These are phyloP conservation scores for Neostapfia colusana DNA, from an alignment of 176 grass and related monocot genomes.

Conservation along the genomic window DNA sequence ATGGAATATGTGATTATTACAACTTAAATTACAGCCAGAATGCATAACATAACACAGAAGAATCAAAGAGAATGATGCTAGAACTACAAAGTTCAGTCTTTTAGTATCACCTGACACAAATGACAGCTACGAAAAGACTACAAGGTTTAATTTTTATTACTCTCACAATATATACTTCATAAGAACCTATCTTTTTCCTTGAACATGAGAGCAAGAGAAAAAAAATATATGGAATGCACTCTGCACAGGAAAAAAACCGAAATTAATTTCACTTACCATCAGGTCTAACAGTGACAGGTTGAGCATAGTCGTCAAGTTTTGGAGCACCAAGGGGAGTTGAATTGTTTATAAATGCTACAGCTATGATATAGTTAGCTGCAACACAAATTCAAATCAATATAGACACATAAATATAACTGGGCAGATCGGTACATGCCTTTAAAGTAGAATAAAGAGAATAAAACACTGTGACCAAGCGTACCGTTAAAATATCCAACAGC, in stretches of 20 bases:
- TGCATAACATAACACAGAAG: not conserved
- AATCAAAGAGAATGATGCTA: not conserved
- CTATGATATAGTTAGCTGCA: constrained; percentile 82
- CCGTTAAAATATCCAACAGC: constrained; percentile 89
- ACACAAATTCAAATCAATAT: constrained; percentile 19
- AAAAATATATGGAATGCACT: not conserved
- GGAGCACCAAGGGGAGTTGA: constrained; percentile 39
- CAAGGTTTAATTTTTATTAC: not conserved
- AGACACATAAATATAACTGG: not conserved
- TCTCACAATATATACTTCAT: not conserved
- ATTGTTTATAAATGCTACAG: constrained; percentile 64
- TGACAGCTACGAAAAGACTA: not conserved
- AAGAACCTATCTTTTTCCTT: not conserved
- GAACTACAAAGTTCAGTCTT: not conserved
- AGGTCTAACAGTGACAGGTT: constrained; percentile 47
- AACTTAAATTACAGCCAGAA: constrained; percentile 1
- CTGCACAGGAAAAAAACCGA: not conserved
- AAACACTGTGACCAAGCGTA: constrained; percentile 35
- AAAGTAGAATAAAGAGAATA: constrained; percentile 19
- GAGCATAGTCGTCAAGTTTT: constrained; percentile 57
- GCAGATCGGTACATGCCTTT: not conserved
- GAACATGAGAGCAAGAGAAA: not conserved
- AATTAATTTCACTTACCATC: constrained; percentile 51
- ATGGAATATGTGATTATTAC: not conserved
- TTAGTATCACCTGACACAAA: not conserved